Base-by-base conservation (phyloP, 768 basidiomycete species). In the Rubroboletus satanas region DNA sequence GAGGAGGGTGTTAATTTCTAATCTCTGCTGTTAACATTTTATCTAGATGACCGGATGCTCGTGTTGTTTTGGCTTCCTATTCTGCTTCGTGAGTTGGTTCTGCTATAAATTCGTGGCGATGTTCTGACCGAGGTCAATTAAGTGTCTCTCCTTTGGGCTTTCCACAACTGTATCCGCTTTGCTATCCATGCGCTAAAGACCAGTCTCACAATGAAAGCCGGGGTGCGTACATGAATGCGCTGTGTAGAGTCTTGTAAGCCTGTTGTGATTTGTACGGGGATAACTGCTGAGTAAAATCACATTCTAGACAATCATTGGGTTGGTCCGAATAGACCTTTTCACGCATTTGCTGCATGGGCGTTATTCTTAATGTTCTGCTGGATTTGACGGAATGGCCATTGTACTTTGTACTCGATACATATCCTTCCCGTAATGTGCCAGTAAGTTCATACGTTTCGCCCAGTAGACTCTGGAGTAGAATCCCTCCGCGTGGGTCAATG, bases 41-140 rank as follows among this genome's bases (percentile, higher is more conserved):
- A 14, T 57, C 17, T 54, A 91, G 89, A 87, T 71, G 90, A 93
- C 67, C 84, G 83, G 39, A 93, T 93, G 90, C 80, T 93, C 44
- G 64, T 90, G 35, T 66, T 87, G 39, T 93, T 93, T 75, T 93
- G 90, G 90, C 76, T 93, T 62, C 90, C 90, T 17, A 89, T 93
- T 64, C 75, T 93, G 9, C 70, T 92, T 55, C 71, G 90, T 93
- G 62, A 75, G 89, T 83, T 10, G 32, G n/a, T 31, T 51, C 18
- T 43, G 17, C 9, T 42, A 6, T 45, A 12, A 15, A 43, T 49
- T 33, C 11, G 44, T 21, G 52, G 14, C 3, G 31, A 51, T 26
- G 21, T 41, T 31, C 54, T 68, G 38, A 63, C 35, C 8, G 39
- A 23, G 33, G 35, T 51, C 18, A 35, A 51, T 33, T 26, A 49